A percentile compares a stretch with the other conserved stretches of the same genome.
Evolutionary conservation across 2,329 filamentous ascomycete species (phyloP).

Genomic region (Aureobasidium sp.): DNA sequence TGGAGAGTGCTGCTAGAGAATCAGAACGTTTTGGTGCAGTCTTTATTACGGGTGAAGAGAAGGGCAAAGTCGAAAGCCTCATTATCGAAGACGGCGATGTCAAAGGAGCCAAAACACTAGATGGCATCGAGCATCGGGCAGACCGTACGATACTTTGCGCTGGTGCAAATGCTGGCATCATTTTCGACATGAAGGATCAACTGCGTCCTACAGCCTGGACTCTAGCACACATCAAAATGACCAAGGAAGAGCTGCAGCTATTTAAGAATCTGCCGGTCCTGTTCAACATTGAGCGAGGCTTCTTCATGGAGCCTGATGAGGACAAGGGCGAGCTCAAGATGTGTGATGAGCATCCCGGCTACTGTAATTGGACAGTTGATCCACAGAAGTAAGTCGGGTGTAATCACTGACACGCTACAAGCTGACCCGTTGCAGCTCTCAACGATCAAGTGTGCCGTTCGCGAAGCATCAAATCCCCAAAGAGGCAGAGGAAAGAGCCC

Average conservation of each 20-base stretch:
- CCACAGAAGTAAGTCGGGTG: not conserved
- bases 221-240: conserved; percentile 46
- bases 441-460: conserved; percentile 30
- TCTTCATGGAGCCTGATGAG: conserved; percentile 46
- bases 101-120: conserved; percentile 37
- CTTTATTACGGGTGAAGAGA: conserved; percentile 38
- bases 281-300: conserved; percentile 43
- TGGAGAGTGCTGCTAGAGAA: conserved; percentile 41
- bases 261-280: conserved; percentile 46
- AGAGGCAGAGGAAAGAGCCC: conserved; percentile 41
- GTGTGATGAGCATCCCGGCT: conserved; percentile 53
- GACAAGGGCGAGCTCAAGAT: conserved; percentile 43
- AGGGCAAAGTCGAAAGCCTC: conserved; percentile 35
- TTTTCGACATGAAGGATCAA: conserved; percentile 47
- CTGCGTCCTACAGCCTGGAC: conserved; percentile 50
- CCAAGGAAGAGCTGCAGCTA: conserved; percentile 36
- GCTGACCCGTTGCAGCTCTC: conserved; percentile 16
- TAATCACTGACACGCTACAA: no score
- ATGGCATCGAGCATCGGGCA: conserved; percentile 37
- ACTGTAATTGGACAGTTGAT: conserved; percentile 41
- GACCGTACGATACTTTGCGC: conserved; percentile 43
- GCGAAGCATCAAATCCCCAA: conserved; percentile 42
- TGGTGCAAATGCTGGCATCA: conserved; percentile 42
- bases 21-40: conserved; percentile 41
- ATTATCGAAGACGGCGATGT: conserved; percentile 33